Percentiles rank a stretch among this genome's conserved stretches.
phyloP scores from a whole-genome alignment of 1,139 yeast species.

The Meyerozyma elateridarum region DNA sequence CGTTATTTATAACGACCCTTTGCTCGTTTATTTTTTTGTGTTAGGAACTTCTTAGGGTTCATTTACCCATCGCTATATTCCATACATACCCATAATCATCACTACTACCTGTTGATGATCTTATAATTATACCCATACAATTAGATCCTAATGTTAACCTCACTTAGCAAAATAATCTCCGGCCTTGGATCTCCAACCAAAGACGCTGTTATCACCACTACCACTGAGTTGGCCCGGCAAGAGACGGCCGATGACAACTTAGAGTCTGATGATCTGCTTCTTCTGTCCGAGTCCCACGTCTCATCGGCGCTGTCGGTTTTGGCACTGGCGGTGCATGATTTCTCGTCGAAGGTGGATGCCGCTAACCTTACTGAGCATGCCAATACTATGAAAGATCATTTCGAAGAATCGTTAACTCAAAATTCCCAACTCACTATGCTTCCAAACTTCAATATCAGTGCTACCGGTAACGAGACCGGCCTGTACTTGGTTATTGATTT shows the following conservation, averaged over 20 bases:
- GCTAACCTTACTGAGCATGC: background rate
- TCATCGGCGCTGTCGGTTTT: background rate
- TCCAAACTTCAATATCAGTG: conserved; percentile 39
- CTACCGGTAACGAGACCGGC: conserved; percentile 43
- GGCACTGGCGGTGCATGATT: background rate
- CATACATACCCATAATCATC: too few species aligned
- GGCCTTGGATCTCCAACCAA: too few species aligned
- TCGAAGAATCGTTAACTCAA: conserved; percentile 26
- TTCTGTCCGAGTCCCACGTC: background rate
- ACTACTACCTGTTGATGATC: too few species aligned
- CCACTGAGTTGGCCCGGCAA: too few species aligned
- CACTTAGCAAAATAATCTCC: too few species aligned
- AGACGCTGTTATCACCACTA: too few species aligned
- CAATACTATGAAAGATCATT: conserved; percentile 5
- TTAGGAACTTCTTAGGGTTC: too few species aligned
- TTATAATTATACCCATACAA: too few species aligned
- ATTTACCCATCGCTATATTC: too few species aligned
- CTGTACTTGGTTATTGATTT: conserved; percentile 45
- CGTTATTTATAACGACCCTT: conserved; percentile 3
- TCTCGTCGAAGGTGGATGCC: background rate
- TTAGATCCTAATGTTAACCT: too few species aligned
- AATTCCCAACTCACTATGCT: conserved; percentile 40
- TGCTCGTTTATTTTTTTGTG: too few species aligned
- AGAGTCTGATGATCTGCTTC: conserved; percentile 3
- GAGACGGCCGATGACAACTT: background rate